These are phyloP conservation scores for Agarophyton chilense DNA, from an alignment of 23 red algal genomes.

Conservation along the genomic window DNA sequence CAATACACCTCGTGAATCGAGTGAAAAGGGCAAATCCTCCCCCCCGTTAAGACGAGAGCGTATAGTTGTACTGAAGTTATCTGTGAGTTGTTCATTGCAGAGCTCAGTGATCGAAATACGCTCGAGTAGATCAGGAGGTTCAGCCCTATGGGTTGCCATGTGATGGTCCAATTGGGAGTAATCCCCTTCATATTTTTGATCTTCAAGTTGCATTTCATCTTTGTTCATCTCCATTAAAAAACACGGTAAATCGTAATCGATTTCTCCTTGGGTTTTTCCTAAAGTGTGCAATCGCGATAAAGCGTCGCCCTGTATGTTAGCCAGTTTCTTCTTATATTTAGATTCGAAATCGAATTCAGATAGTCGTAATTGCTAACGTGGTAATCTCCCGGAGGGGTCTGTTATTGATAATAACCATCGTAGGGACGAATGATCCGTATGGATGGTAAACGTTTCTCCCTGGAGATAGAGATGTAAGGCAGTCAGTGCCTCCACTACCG, in stretches of 20 bases:
- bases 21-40: too few species aligned
- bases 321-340: neutral
- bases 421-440: neutral
- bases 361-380: neutral
- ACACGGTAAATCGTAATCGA: neutral
- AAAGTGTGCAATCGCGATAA: neutral
- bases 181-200: too few species aligned
- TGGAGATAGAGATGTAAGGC: neutral
- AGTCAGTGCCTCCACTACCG: too few species aligned
- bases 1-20: too few species aligned
- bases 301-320: neutral
- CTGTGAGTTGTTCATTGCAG: too few species aligned
- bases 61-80: too few species aligned
- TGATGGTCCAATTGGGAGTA: too few species aligned
- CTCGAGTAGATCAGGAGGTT: too few species aligned
- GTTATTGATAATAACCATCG: neutral
- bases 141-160: too few species aligned
- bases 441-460: neutral
- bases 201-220: too few species aligned
- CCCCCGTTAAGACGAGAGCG: too few species aligned
- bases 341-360: neutral
- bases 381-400: neutral
- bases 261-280: neutral
- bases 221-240: neutral
- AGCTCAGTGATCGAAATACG: too few species aligned